Base-by-base conservation (phyloP, 805 yeast species). In the Lachancea kluyveri region DNA sequence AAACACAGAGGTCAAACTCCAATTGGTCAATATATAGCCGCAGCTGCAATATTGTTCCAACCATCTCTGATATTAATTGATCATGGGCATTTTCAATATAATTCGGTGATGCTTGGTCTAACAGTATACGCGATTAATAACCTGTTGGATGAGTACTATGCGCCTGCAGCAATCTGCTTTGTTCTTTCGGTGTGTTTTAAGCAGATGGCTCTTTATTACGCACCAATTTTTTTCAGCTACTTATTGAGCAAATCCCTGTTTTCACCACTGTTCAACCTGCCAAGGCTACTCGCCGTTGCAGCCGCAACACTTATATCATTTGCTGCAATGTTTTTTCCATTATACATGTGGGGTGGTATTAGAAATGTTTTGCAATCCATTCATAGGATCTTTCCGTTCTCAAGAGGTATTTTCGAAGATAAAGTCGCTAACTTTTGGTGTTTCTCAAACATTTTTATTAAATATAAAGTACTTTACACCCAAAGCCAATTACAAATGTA, bases 391-490 rank as follows among this genome's bases (percentile, higher is more conserved):
- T 92, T 92, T 56, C 98, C 99, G 1, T 90, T 92, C 44, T 73
- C 77, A 26, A 71, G 97, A 52, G 98, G 98, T 1, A 68, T 92
- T 6, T 92, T 94, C 68, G 98, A 92, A 56, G 97, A 92, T 53
- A 92, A 92, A 54, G 97, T 92, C 10, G 95, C 95, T 23, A 92
- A 88, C 52, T 81, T 92, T 49, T 92, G 99, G 99, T 88, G 97
- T 57, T 79, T 95, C n/a, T 65, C 87, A 1, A 92, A 92, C 54
- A 65, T 81, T 1, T 41, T 86, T 8, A 55, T 88, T 52, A 90
- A 90, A 54, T 79, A 85, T 50, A 76, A 72, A 42, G 46, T 59
- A 4, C 30, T 67, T 0, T 79, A 82, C 48, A 53, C 74, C 2
- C 65, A 67, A 11, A 59, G 64, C 9, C 72, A 81, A 45, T 64